These are phyloP conservation scores for Nicotiana undulata DNA, from an alignment of 257 asterid genomes.

Conservation along the genomic window DNA sequence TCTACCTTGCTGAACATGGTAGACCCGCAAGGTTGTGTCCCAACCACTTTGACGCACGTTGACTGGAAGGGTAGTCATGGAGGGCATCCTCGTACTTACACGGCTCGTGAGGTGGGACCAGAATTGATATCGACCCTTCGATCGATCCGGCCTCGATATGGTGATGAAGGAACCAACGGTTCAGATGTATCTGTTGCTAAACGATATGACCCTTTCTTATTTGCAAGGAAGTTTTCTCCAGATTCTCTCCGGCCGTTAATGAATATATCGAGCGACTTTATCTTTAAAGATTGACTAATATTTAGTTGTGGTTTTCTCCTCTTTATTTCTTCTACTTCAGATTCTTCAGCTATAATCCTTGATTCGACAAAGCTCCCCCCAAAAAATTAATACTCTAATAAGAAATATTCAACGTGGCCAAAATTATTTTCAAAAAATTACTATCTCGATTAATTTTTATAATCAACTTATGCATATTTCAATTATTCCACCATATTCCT, in stretches of 20 bases:
- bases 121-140: conserved; percentile 33
- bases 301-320: no score
- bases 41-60: conserved; percentile 72
- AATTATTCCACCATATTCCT: no score
- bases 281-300: conserved; percentile 37
- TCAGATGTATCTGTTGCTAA: conserved; percentile 20
- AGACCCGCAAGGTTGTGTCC: conserved; percentile 59
- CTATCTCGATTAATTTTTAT: no score
- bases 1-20: conserved; percentile 60
- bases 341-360: no score
- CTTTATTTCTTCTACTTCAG: no score
- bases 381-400: no score
- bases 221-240: conserved; percentile 61
- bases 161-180: conserved; percentile 29
- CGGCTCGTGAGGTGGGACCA: conserved; percentile 34
- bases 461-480: no score
- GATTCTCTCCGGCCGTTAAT: conserved; percentile 29
- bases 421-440: no score
- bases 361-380: no score
- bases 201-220: conserved; percentile 49
- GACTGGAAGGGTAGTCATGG: conserved; percentile 46
- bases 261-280: conserved; percentile 34
- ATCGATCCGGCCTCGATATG: conserved; percentile 42
- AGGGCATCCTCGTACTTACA: conserved; percentile 66
- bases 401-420: no score